Evolutionary conservation across 768 basidiomycete genomes (phyloP), one percentile per base, ranked within the genome.

Genomic region (Phanerochaete carnosa): DNA sequence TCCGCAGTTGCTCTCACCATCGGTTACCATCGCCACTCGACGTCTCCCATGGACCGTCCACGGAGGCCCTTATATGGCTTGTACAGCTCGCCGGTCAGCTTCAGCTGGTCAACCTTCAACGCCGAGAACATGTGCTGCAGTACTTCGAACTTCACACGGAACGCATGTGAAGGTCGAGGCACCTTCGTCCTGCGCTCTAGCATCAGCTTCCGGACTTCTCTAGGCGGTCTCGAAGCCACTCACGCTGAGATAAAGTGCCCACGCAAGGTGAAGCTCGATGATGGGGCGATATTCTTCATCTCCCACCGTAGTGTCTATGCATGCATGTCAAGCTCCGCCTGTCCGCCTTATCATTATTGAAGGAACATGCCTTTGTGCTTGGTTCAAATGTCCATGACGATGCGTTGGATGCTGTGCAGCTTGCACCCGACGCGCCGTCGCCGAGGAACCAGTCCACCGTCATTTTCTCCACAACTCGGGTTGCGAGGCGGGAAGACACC

Each of bases 1-100:
- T 55, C 26, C 9, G 22, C n/a, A 19, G 33, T n/a, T 37, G 33
- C 26, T 52, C 51, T 39, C 54, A 37, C 35, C 39, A 19, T 39
- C 9, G 26, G 26, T 68, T 60, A 73, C 70, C 70, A 71, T 56
- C 83, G 68, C 71, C 80, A 92, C 72, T 94, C 92, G 3, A 93
- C 77, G 56, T 83, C 80, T 1, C 88, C 90, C n/a, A 76, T 70
- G 32, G 83, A 83, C 43, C 80, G 77, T 47, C 87, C 85, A 68
- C 94, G 78, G 54, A 97, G 89, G 16, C 95, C 95, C 73, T 95
- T 96, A 76, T 90, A 97, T 12, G 91, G 90, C 73, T 95, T 96
- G 73, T 95, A 95, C 12, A 73, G 74, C 71, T 95, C 92, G 13
- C 89, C 87, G 1, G 79, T 86, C 28, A 92, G 76, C 72, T 87